These are phyloP conservation scores for Saccharomyces hybrid DNA, from an alignment of 1,139 yeast species.

Conservation along the genomic window DNA sequence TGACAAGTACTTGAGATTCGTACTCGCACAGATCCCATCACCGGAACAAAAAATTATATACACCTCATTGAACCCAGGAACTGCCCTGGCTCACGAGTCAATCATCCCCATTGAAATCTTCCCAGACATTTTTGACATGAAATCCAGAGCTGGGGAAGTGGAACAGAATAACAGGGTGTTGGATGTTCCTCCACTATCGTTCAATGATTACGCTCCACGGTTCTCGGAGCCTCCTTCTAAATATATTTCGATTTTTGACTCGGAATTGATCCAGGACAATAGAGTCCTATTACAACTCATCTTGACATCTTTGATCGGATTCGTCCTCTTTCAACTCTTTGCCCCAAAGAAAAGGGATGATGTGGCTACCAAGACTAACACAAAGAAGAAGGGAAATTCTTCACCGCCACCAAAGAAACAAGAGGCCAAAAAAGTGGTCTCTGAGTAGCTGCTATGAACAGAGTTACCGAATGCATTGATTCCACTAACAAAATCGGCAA, in stretches of 20 bases:
- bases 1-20: constrained; percentile 45
- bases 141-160: constrained; percentile 39
- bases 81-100: constrained; percentile 8
- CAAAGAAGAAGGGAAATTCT: too few species aligned
- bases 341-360: background rate
- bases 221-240: constrained; percentile 8
- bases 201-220: constrained; percentile 29
- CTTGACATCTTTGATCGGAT: constrained; percentile 13
- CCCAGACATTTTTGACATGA: constrained; percentile 28
- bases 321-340: constrained; percentile 10
- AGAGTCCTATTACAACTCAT: constrained; percentile 14
- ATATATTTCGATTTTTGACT: constrained; percentile 18
- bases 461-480: too few species aligned
- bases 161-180: constrained; percentile 46
- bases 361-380: too few species aligned
- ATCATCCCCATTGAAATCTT: constrained; percentile 23
- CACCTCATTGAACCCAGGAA: constrained; percentile 32
- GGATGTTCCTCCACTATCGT: constrained; percentile 30
- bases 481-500: too few species aligned
- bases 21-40: constrained; percentile 56
- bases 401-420: too few species aligned
- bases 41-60: constrained; percentile 52
- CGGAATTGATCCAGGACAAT: constrained; percentile 20
- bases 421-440: too few species aligned
- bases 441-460: too few species aligned